Evolutionary conservation across 2,329 filamentous ascomycete genomes (phyloP).

Genomic region (Malbranchea zuffiana): DNA sequence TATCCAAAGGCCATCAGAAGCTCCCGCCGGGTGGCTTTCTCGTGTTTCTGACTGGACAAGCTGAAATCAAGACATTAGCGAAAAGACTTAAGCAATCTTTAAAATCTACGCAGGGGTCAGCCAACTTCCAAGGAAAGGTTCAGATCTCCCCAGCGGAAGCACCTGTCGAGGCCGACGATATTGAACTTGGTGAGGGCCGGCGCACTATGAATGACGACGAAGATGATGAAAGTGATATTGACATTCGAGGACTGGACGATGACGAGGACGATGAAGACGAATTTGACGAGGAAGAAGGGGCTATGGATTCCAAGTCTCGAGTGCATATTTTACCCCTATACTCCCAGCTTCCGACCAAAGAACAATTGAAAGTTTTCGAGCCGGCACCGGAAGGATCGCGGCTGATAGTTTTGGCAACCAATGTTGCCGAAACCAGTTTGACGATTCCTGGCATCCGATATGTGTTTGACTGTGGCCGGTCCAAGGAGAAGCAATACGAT

Average conservation of each 20-base stretch:
- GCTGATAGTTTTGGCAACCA: conserved; percentile 82
- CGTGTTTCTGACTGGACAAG: conserved; percentile 87
- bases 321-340: conserved; percentile 91
- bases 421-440: conserved; percentile 92
- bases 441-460: conserved; percentile 93
- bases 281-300: conserved; percentile 55
- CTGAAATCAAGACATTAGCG: conserved; percentile 76
- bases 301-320: conserved; percentile 49
- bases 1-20: conserved; percentile 77
- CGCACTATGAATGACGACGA: conserved; percentile 43
- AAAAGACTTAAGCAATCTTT: conserved; percentile 64
- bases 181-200: conserved; percentile 60
- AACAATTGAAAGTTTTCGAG: conserved; percentile 86
- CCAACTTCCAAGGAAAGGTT: conserved; percentile 53
- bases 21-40: conserved; percentile 83
- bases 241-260: conserved; percentile 49
- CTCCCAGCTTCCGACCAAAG: conserved; percentile 77
- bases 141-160: conserved; percentile 66
- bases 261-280: conserved; percentile 55
- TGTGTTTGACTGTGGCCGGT: conserved; percentile 86
- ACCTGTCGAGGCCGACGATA: conserved; percentile 72
- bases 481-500: conserved; percentile 87
- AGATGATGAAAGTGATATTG: conserved; percentile 45
- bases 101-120: conserved; percentile 41
- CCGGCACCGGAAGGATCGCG: conserved; percentile 70